Base-by-base conservation (phyloP, 768 basidiomycete genomes). In the Tricholoma hemisulphureum region DNA sequence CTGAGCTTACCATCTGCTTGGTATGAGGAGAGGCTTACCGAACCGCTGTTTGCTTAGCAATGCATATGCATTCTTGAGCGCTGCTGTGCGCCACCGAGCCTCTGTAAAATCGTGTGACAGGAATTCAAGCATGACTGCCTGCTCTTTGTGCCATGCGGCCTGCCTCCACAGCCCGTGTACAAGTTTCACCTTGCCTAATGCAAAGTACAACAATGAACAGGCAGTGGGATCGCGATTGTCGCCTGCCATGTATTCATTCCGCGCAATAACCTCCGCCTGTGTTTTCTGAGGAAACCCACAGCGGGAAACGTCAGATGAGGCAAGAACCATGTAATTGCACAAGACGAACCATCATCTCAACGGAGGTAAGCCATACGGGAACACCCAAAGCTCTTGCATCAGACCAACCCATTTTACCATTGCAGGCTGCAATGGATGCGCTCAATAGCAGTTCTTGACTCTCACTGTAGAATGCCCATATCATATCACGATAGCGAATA, bases 391-490 rank as follows among this genome's bases (percentile, higher is more conserved):
- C 87, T 65, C 87, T 82, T 0, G 96, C 95, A 68, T 96, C 92
- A 14, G 81, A 76, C 96, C 96, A 98, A 34, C 83, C 71, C 87
- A 98, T 91, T 73, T 92, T 96, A 0, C 86, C 88, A 34, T 83
- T 82, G 64, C 92, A 95, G 11, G 89, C 87, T 3, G 80, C 73
- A 14, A 80, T 80, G 2, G 90, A 89, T 3, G 88, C 85, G 24
- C 80, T 76, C 53, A 97, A 70, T 4, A 99, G 71, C 45, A 98
- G 70, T 16, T 90, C 93, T 65, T 99, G 95, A 66, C 87, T 92
- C 71, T 97, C 94, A 67, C 95, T 97, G 64, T 97, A 91, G 69
- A 89, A 95, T 0, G 95, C 96, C 95, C 96, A 99, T 24, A 98
- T 80, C 77, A 98, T 93, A 70, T 99, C 96, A 31, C 97, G 85